Base-by-base conservation (phyloP, 1,284 basidiomycete genomes). In the Neotropicomus parvogracilis region DNA sequence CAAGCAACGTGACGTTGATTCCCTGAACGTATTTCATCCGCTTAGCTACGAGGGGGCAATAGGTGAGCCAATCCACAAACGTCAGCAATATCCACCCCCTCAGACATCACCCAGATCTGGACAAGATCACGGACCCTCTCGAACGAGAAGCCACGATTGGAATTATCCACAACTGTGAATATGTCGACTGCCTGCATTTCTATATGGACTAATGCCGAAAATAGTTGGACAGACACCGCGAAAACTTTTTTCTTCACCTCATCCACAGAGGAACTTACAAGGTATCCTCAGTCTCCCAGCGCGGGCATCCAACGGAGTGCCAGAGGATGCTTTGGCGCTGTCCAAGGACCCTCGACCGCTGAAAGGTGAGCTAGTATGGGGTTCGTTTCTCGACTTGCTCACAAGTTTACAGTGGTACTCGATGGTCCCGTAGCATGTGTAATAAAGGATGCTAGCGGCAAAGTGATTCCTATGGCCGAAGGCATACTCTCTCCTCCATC, bases 31-130 rank as follows among this genome's bases (percentile, higher is more conserved):
- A 13, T 97, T 93, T 71, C 95, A 97, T 67, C 95, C 94, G 0
- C 71, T 97, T 35, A 95, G 92, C 28, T 98, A 98, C 63, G 92
- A 95, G 58, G 92, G 93, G 3, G 85, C 89, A 0, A 90, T 97
- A 54, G 86, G 89, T 83, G 48, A 37, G 71, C 53, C 20, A 19
- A 13, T 49, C 52, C 29, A 3, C 17, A 14, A 28, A 26, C 29
- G 34, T 40, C 21, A 35, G 8, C 1, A 19, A 37, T 31, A 14
- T 3, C 3, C 12, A 33, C 14, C 9, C 6, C 42, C 11, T 52
- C 10, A n/a, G 12, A 13, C 13, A 24, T 28, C 28, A 40, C n/a
- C n/a, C 32, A 91, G 92, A 95, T 62, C 70, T 95, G 14, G 92
- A 95, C 63, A 70, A 77, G 1, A 95, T 97, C 51, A 81, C 82